Evolutionary conservation across 2,329 filamentous ascomycete genomes (phyloP).

Genomic region (Pseudogymnoascus verrucosus): DNA sequence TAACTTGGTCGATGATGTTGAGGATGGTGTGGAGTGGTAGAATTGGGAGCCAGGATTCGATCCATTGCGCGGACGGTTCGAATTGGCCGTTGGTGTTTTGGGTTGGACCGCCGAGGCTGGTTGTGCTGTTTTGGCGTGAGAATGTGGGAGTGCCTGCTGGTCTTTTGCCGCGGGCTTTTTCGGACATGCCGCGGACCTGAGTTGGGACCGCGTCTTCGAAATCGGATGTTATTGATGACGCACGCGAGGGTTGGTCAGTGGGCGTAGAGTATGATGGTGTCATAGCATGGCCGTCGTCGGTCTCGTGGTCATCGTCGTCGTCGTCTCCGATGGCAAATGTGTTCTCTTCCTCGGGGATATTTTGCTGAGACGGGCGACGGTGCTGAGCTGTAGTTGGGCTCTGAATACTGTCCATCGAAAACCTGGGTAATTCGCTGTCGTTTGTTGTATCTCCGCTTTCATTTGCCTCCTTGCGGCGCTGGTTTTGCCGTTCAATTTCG

Average conservation of each 20-base stretch:
- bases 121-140: conserved; percentile 82
- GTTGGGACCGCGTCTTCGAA: conserved; percentile 72
- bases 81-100: conserved; percentile 47
- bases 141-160: conserved; percentile 75
- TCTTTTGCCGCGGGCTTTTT: conserved; percentile 94
- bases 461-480: conserved; percentile 51
- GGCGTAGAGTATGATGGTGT: conserved; percentile 57
- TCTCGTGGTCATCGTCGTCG: conserved; percentile 54
- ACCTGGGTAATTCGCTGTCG: conserved; percentile 35
- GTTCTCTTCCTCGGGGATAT: conserved; percentile 69
- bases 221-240: conserved; percentile 59
- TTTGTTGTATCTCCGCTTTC: conserved; percentile 38
- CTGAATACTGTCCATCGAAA: conserved; percentile 59
- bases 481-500: conserved; percentile 75
- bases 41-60: conserved; percentile 89
- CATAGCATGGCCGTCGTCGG: conserved; percentile 41
- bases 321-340: conserved; percentile 84
- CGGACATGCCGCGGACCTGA: conserved; percentile 86
- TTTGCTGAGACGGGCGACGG: conserved; percentile 47
- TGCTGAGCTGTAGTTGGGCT: conserved; percentile 51
- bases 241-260: conserved; percentile 53
- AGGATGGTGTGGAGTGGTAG: conserved; percentile 82
- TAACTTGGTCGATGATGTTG: conserved; percentile 62
- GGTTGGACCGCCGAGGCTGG: conserved; percentile 47
- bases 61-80: conserved; percentile 74